Percentiles rank a stretch among this genome's conserved stretches.
Conservation (phyloP, 116 monocot species). For the Trichopus zeylanicus region DNA sequence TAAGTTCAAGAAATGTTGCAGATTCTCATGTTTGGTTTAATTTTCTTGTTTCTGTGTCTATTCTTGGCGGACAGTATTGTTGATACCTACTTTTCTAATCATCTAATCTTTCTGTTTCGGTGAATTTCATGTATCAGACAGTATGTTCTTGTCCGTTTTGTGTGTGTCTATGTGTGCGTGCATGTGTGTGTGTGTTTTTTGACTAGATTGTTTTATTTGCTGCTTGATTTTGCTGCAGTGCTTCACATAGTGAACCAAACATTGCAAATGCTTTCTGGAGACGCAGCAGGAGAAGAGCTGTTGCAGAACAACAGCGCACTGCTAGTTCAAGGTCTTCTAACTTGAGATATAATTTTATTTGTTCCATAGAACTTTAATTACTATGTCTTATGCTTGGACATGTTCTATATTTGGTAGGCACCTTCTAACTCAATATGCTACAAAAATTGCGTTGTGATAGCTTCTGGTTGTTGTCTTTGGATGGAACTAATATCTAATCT, state of each 20-base stretch:
- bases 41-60: neutral
- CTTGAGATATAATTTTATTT: neutral
- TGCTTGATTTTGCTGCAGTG: conserved; percentile 29
- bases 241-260: conserved; percentile 87
- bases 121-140: neutral
- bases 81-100: neutral
- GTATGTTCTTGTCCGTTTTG: neutral
- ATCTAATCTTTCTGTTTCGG: conserved; percentile 2
- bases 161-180: too few relatives aligned
- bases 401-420: neutral
- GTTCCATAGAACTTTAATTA: neutral
- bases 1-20: neutral
- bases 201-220: neutral
- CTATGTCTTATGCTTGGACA: neutral
- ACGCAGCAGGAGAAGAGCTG: conserved; percentile 63
- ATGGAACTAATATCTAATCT: too few relatives aligned
- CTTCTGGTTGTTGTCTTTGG: too few relatives aligned
- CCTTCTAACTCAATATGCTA: neutral
- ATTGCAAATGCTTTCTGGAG: conserved; percentile 89
- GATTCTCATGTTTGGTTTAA: neutral
- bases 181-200: neutral
- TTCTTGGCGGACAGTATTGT: neutral
- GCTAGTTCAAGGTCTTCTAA: conserved; percentile 79
- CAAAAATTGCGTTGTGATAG: too few relatives aligned
- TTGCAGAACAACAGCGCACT: conserved; percentile 66